Conservation (phyloP, 495 filamentous ascomycete genomes). For the Bombardia bombarda region DNA sequence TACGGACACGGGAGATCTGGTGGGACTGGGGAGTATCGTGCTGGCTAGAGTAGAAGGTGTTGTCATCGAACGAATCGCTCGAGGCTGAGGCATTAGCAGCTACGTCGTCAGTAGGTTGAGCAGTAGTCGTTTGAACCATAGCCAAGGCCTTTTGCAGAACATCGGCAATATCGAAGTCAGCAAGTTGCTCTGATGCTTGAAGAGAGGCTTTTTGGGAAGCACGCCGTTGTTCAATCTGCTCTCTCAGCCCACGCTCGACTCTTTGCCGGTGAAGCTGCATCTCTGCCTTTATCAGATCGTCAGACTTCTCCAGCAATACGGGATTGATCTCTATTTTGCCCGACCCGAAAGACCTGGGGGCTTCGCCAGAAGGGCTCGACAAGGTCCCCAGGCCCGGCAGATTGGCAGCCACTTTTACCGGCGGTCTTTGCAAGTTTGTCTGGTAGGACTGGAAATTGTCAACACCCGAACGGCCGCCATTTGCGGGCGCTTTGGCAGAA, state of each 20-base stretch:
- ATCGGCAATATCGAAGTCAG: slow-evolving; percentile 68
- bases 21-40: slow-evolving; percentile 41
- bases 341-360: slow-evolving; percentile 23
- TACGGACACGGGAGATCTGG: slow-evolving; percentile 30
- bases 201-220: slow-evolving; percentile 41
- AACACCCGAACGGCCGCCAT: slow-evolving; percentile 21
- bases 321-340: slow-evolving; percentile 57
- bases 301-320: slow-evolving; percentile 76
- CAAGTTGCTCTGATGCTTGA: slow-evolving; percentile 53
- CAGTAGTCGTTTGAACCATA: slow-evolving; percentile 46
- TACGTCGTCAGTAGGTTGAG: slow-evolving; percentile 46
- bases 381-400: slow-evolving; percentile 20
- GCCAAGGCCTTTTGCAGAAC: slow-evolving; percentile 64
- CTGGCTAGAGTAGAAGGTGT: slow-evolving; percentile 91
- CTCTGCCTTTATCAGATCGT: slow-evolving; percentile 74
- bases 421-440: slow-evolving; percentile 26
- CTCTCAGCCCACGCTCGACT: slow-evolving; percentile 67
- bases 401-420: slow-evolving; percentile 11
- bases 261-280: slow-evolving; percentile 70
- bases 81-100: slow-evolving; percentile 50
- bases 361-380: slow-evolving; percentile 12
- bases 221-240: slow-evolving; percentile 64
- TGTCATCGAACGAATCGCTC: slow-evolving; percentile 81
- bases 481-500: slow-evolving; percentile 13
- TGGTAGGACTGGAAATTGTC: slow-evolving; percentile 31